A percentile compares a stretch with the other conserved stretches of the same genome.
phyloP scores from a whole-genome alignment of 2,329 filamentous ascomycete species.

The Neurospora crassa region DNA sequence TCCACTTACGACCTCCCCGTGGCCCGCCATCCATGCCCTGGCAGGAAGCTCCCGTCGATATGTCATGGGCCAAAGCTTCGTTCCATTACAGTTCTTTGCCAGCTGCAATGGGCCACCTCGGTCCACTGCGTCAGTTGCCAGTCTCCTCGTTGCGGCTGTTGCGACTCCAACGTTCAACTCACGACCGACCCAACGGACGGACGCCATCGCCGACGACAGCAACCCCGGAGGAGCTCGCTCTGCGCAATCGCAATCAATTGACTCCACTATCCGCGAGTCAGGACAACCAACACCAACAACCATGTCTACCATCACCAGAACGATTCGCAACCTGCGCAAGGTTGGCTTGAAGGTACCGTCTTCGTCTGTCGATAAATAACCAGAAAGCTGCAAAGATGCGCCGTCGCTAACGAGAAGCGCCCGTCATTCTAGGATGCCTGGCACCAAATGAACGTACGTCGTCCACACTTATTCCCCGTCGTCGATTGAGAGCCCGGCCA shows the following conservation, averaged over 20 bases:
- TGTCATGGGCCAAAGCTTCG: conserved; percentile 1
- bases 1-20: background rate
- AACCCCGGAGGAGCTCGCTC: conserved; percentile 1
- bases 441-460: conserved; percentile 84
- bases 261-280: conserved; percentile 19
- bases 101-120: background rate
- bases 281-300: conserved; percentile 18
- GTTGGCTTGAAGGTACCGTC: conserved; percentile 72
- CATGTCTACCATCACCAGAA: conserved; percentile 90
- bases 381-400: conserved; percentile 5
- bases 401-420: conserved; percentile 3
- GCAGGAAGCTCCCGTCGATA: background rate
- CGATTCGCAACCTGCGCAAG: conserved; percentile 75
- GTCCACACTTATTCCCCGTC: conserved; percentile 25
- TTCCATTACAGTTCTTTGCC: background rate
- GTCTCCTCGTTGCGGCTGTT: conserved; percentile 8
- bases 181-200: background rate
- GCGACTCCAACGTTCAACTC: conserved; percentile 9
- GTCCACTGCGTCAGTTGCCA: conserved; percentile 16
- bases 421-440: conserved; percentile 61
- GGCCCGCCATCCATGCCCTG: background rate
- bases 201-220: conserved; percentile 8
- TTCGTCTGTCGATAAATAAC: background rate
- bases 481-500: background rate
- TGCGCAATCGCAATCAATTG: conserved; percentile 22